Evolutionary conservation across 2,329 filamentous ascomycete genomes (phyloP).

Genomic region (Cladosporium colombiae): DNA sequence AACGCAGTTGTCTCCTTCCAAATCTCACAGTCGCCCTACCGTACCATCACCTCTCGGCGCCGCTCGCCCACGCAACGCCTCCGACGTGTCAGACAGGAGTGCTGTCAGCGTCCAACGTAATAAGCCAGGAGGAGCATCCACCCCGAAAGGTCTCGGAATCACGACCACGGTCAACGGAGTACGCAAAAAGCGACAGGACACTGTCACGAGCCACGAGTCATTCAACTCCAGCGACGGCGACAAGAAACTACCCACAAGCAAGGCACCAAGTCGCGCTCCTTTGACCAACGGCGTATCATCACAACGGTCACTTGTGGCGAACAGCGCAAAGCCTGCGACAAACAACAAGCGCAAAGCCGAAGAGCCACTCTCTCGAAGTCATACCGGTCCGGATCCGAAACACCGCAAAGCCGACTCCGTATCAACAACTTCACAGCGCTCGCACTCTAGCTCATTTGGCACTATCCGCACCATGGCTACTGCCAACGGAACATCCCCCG

Average conservation of each 20-base stretch:
- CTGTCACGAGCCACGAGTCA: conserved; percentile 32
- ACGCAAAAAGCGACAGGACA: conserved; percentile 34
- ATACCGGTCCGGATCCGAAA: conserved; percentile 30
- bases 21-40: conserved; percentile 50
- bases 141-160: conserved; percentile 44
- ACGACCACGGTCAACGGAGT: conserved; percentile 39
- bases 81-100: conserved; percentile 48
- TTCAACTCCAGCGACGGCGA: conserved; percentile 24
- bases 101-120: conserved; percentile 30
- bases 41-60: conserved; percentile 64
- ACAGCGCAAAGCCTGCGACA: conserved; percentile 28
- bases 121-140: conserved; percentile 40
- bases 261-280: conserved; percentile 30
- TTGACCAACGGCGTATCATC: conserved; percentile 36
- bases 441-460: conserved; percentile 27
- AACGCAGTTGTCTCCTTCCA: conserved; percentile 30
- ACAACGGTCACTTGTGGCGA: conserved; percentile 38
- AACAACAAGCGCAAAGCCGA: conserved; percentile 39
- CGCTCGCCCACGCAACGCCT: conserved; percentile 62
- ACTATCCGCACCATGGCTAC: conserved; percentile 25
- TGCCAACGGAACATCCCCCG: conserved; percentile 21
- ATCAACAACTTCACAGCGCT: conserved; percentile 34
- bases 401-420: conserved; percentile 38
- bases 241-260: conserved; percentile 25
- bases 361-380: conserved; percentile 35